Percentiles rank a stretch among this genome's conserved stretches.
Conservation (phyloP, 2,329 filamentous ascomycete genomes). For the Aspergillus candidus region DNA sequence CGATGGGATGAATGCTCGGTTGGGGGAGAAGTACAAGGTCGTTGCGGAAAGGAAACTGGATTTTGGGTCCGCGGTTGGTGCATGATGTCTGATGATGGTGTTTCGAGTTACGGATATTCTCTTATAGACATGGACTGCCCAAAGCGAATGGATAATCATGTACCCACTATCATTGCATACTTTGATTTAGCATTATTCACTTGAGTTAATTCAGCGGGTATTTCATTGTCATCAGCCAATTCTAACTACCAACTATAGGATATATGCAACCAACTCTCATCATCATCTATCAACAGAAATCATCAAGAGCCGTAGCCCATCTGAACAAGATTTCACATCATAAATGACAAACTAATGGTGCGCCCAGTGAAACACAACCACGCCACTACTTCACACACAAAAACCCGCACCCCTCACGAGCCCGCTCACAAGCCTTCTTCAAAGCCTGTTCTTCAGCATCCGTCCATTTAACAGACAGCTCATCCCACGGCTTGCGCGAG, state of each 20-base stretch:
- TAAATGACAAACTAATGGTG: not conserved
- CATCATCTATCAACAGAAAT: too few species aligned
- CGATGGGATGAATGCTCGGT: conserved; percentile 38
- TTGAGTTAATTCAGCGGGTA: too few species aligned
- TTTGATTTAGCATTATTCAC: too few species aligned
- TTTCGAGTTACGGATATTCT: not conserved
- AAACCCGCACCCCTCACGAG: conserved; percentile 54
- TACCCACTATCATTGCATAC: too few species aligned
- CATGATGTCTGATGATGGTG: too few species aligned
- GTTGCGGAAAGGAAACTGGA: conserved; percentile 36
- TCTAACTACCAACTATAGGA: too few species aligned
- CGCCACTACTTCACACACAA: conserved; percentile 40
- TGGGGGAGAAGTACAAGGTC: conserved; percentile 49
- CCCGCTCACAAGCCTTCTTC: conserved; percentile 50
- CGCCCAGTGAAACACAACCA: not conserved
- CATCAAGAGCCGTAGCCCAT: not conserved
- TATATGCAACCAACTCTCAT: too few species aligned
- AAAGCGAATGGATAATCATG: too few species aligned
- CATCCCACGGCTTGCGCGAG: conserved; percentile 56
- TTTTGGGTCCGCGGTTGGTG: conserved; percentile 3
- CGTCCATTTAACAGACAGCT: conserved; percentile 59
- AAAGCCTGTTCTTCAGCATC: conserved; percentile 58
- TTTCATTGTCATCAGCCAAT: too few species aligned
- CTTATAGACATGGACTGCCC: not conserved
- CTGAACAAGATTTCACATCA: not conserved